Evolutionary conservation across 805 yeast genomes (phyloP).

Genomic region (Wickerhamiella alocasiicola): DNA sequence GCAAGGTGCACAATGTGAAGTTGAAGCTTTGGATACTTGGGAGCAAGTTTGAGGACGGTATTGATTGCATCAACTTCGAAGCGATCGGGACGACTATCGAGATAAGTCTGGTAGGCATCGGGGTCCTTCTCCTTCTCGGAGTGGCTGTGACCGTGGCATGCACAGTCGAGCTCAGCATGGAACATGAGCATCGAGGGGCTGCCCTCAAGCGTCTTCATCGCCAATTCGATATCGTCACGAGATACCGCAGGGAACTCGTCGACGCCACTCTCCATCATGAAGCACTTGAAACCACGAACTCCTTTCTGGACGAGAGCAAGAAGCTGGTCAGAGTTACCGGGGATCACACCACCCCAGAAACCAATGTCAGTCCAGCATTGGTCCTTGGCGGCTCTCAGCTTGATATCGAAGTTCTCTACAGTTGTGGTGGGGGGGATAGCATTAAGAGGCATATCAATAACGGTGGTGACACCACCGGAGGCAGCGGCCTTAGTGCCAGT

Average conservation of each 20-base stretch:
- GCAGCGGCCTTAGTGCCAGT: constrained; percentile 93
- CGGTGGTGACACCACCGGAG: constrained; percentile 92
- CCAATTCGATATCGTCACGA: constrained; percentile 48
- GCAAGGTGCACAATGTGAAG: constrained; percentile 87
- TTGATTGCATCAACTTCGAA: constrained; percentile 78
- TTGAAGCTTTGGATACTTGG: constrained; percentile 28
- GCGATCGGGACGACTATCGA: constrained; percentile 81
- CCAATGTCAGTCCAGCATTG: constrained; percentile 90
- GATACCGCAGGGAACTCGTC: constrained; percentile 83
- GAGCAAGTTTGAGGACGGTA: constrained; percentile 52
- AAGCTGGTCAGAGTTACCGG: constrained; percentile 57
- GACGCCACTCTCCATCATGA: constrained; percentile 84
- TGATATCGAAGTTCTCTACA: constrained; percentile 57
- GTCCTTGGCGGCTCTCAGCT: constrained; percentile 63
- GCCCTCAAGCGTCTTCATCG: constrained; percentile 50
- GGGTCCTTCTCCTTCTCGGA: constrained; percentile 32
- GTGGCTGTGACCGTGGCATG: background rate
- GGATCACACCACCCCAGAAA: constrained; percentile 93
- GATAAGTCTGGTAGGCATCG: constrained; percentile 55
- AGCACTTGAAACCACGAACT: constrained; percentile 89
- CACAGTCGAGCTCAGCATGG: constrained; percentile 75
- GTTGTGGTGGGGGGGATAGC: constrained; percentile 95
- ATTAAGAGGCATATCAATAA: constrained; percentile 90
- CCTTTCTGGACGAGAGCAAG: constrained; percentile 71
- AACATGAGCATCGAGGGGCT: constrained; percentile 69